Conservation (phyloP, 2,329 filamentous ascomycete species). For the Dryadomyces sulphureus region DNA sequence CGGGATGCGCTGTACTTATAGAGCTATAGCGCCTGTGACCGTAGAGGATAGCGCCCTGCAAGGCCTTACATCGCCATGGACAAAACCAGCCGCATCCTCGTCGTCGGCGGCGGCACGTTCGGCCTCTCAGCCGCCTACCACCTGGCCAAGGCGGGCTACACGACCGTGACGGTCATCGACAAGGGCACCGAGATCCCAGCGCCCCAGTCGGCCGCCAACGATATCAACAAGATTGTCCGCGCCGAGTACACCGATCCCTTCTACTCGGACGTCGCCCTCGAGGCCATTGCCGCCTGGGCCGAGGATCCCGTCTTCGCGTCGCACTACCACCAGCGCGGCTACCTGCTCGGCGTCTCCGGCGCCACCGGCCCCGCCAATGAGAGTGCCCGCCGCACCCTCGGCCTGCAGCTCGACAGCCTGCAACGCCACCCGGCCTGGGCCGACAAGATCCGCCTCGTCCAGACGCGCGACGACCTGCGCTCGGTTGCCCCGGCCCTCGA, state of each 20-base stretch:
- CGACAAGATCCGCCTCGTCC: slow-evolving; percentile 18
- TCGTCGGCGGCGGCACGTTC: slow-evolving; percentile 20
- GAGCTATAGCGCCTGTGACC: too few species aligned
- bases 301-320: slow-evolving; percentile 34
- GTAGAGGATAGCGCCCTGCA: too few species aligned
- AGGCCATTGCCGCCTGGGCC: slow-evolving; percentile 38
- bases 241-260: slow-evolving; percentile 43
- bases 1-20: too few species aligned
- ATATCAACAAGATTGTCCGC: slow-evolving; percentile 41
- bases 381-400: slow-evolving; percentile 30
- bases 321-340: slow-evolving; percentile 31
- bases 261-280: slow-evolving; percentile 37
- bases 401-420: slow-evolving; percentile 24
- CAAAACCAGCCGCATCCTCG: slow-evolving; percentile 10
- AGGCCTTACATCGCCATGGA: too few species aligned
- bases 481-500: slow-evolving; percentile 24
- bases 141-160: slow-evolving; percentile 28
- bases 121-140: slow-evolving; percentile 27
- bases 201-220: slow-evolving; percentile 1
- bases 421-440: slow-evolving; percentile 24
- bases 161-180: slow-evolving; percentile 31
- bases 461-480: not conserved
- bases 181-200: slow-evolving; percentile 10
- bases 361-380: slow-evolving; percentile 20
- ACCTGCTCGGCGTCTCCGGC: slow-evolving; percentile 33